Base-by-base conservation (phyloP, 768 basidiomycete genomes). In the Galerina marginata region DNA sequence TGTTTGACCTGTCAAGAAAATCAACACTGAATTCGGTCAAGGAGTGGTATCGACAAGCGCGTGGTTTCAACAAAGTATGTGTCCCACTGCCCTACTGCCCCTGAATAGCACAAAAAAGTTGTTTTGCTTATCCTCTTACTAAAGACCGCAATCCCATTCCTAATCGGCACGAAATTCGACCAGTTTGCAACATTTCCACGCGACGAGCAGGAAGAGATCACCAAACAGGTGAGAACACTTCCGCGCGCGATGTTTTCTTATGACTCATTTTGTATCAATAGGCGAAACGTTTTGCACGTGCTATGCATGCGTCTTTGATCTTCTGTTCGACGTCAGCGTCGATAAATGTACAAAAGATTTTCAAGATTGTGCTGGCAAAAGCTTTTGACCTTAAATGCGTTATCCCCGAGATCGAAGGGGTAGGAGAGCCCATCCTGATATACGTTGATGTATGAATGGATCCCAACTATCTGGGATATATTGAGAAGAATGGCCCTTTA, bases 281-380 rank as follows among this genome's bases (percentile, higher is more conserved):
- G 93, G 96, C 97, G 45, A 97, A 97, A 75, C 89, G 96, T 67
- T 99, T 99, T 77, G 94, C 96, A 62, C 91, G 93, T 74, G 97
- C 97, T 52, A 99, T 99, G 97, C 96, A 99, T 74, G 96, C 97
- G 15, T 96, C 96, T n/a, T 79, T 99, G 61, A 97, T 99, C 75
- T 99, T 99, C 78, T 99, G 96, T 79, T 98, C 96, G 52, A 99
- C 97, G 49, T 93, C 94, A 49, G 96, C 96, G 65, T 96, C 96
- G 62, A 97, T 99, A 81, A 99, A 99, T 77, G 96, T 99, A 56
- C 97, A 99, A 82, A 99, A 99, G 83, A 96, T 96, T 66, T 96
- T 96, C 87, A 96, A 97, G 82, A 97, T 97, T 75, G 94, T 96
- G 46, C 85, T 96, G 51, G 92, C 94, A 49, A 96, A 99, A 72